phyloP scores from a whole-genome alignment of 805 yeast genomes.

The Maudiozyma turicensis region DNA sequence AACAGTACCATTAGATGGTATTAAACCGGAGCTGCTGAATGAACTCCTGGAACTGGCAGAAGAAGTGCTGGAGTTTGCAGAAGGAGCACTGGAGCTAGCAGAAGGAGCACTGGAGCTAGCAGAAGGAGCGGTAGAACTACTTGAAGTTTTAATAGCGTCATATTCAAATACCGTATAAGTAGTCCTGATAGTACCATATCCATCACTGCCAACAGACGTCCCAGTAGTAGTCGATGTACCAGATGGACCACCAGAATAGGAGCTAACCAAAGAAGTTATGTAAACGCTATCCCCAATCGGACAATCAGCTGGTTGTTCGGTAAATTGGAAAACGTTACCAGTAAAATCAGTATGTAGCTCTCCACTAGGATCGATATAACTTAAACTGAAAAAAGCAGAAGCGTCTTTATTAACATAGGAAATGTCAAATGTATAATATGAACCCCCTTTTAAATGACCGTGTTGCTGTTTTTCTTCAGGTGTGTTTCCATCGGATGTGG shows the following conservation, averaged over 20 bases:
- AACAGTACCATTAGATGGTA: too few species aligned
- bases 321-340: background rate
- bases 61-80: background rate
- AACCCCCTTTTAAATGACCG: too few species aligned
- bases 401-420: slow-evolving; percentile 9
- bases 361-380: slow-evolving; percentile 5
- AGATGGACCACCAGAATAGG: background rate
- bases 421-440: slow-evolving; percentile 14
- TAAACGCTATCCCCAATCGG: background rate
- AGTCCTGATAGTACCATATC: slow-evolving; percentile 6
- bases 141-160: slow-evolving; percentile 8
- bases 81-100: too few species aligned
- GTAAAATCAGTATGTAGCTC: background rate
- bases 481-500: too few species aligned
- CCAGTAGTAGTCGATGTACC: slow-evolving; percentile 5
- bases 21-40: background rate
- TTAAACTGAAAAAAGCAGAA: slow-evolving; percentile 1
- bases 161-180: too few species aligned
- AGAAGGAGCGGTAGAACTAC: slow-evolving; percentile 15
- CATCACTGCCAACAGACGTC: slow-evolving; percentile 8
- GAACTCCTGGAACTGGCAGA: background rate
- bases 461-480: too few species aligned
- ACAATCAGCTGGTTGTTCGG: background rate
- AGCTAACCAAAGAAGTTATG: background rate
- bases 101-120: background rate